Conservation (phyloP, 202 grass and related monocot genomes). For the Hordeum pubiflorum region DNA sequence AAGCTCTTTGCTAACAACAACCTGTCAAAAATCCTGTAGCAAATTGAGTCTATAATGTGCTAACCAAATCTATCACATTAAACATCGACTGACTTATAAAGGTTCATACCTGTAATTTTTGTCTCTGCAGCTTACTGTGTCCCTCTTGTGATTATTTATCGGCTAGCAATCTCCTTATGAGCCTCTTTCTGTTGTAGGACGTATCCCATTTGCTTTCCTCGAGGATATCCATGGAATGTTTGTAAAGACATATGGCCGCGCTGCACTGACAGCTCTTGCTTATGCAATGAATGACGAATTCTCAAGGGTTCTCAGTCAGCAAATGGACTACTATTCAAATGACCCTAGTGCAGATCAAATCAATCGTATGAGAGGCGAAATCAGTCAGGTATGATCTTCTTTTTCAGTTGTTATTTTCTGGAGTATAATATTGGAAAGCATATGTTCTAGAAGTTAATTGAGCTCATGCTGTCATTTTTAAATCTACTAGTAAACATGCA, state of each 20-base stretch:
- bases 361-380: slow-evolving; percentile 89
- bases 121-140: not conserved
- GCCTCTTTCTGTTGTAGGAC: slow-evolving; percentile 36
- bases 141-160: not conserved
- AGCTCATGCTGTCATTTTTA: not conserved
- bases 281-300: slow-evolving; percentile 96
- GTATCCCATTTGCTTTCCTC: slow-evolving; percentile 86
- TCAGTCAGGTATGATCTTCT: slow-evolving; percentile 63
- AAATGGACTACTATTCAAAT: slow-evolving; percentile 93
- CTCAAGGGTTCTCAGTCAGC: slow-evolving; percentile 78
- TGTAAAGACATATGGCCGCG: slow-evolving; percentile 78
- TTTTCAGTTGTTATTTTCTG: not conserved
- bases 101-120: not conserved
- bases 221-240: slow-evolving; percentile 91
- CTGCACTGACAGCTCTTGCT: slow-evolving; percentile 70
- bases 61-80: not conserved
- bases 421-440: not conserved
- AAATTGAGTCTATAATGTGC: not conserved
- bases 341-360: slow-evolving; percentile 86
- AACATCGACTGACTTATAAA: not conserved
- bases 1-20: not conserved
- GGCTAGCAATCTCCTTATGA: not conserved
- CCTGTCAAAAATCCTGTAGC: not conserved
- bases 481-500: not conserved
- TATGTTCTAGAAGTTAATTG: not conserved